Conservation (phyloP, 345 rosid genomes). For the Leavenworthia alabamica region DNA sequence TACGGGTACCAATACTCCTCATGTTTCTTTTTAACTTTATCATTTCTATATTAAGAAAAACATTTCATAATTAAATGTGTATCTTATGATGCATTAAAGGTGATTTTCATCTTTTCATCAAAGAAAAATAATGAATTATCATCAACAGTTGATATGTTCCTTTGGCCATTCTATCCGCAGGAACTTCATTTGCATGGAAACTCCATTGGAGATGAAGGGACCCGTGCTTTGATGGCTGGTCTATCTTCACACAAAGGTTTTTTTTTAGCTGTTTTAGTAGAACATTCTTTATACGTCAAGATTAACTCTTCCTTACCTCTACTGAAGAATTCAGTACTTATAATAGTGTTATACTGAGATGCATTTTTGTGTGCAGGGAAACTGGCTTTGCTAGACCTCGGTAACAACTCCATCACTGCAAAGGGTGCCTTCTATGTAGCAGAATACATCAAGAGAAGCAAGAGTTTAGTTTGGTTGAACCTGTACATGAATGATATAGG, state of each 20-base stretch:
- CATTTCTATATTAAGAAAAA: neutral
- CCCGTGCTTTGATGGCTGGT: constrained; percentile 71
- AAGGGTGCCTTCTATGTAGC: constrained; percentile 81
- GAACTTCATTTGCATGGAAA: constrained; percentile 96
- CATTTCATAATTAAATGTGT: neutral
- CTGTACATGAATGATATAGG: constrained; percentile 96
- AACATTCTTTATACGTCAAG: neutral
- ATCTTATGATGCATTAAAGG: neutral
- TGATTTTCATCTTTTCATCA: neutral
- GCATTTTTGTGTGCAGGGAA: constrained; percentile 45
- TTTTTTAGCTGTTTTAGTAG: neutral
- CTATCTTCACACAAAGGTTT: constrained; percentile 83
- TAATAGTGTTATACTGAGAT: constrained; percentile 21
- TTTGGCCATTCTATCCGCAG: constrained; percentile 34
- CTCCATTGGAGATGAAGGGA: constrained; percentile 93
- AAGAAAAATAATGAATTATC: neutral
- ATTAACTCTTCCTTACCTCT: neutral
- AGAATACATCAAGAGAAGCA: constrained; percentile 79
- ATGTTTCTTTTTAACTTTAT: neutral
- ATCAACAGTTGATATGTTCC: neutral
- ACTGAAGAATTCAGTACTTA: neutral
- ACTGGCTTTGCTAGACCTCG: constrained; percentile 67
- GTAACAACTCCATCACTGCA: constrained; percentile 81
- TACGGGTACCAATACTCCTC: constrained; percentile 46
- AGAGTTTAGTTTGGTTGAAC: constrained; percentile 89